Conservation (phyloP, 169 alveolate species). For the Plasmodium billcollinsi region DNA sequence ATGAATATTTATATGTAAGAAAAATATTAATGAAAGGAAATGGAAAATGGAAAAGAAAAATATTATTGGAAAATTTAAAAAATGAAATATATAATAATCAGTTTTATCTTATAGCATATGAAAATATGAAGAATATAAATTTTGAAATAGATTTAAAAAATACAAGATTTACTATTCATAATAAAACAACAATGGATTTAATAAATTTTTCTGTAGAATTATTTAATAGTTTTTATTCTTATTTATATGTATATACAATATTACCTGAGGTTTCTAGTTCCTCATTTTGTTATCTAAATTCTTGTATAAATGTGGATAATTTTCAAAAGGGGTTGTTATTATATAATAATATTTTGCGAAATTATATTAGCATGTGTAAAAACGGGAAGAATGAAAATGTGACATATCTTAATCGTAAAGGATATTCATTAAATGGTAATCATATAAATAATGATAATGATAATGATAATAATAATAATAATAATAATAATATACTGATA, state of each 20-base stretch:
- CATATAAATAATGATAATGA: too few relatives aligned
- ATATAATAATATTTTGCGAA: constrained; percentile 36
- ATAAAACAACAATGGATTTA: constrained; percentile 54
- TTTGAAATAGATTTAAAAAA: constrained; percentile 22
- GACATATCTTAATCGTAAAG: too few relatives aligned
- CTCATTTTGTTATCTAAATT: not conserved
- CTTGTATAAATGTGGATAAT: constrained; percentile 65
- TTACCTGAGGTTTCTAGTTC: constrained; percentile 24
- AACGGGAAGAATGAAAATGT: constrained; percentile 14
- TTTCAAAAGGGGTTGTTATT: constrained; percentile 58
- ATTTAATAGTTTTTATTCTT: constrained; percentile 25
- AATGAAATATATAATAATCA: constrained; percentile 67
- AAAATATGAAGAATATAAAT: constrained; percentile 22
- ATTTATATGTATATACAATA: constrained; percentile 46
- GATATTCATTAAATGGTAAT: too few relatives aligned
- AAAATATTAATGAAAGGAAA: constrained; percentile 20
- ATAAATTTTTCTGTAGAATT: constrained; percentile 47
- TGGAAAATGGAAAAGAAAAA: constrained; percentile 45
- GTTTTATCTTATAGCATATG: constrained; percentile 56
- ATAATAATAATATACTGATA: too few relatives aligned
- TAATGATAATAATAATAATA: too few relatives aligned
- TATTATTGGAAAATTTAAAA: not conserved
- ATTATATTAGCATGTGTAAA: constrained; percentile 38
- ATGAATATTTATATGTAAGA: constrained; percentile 15
- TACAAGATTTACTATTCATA: constrained; percentile 59